Conservation (phyloP, 495 filamentous ascomycete species). For the Penicillium angulare region DNA sequence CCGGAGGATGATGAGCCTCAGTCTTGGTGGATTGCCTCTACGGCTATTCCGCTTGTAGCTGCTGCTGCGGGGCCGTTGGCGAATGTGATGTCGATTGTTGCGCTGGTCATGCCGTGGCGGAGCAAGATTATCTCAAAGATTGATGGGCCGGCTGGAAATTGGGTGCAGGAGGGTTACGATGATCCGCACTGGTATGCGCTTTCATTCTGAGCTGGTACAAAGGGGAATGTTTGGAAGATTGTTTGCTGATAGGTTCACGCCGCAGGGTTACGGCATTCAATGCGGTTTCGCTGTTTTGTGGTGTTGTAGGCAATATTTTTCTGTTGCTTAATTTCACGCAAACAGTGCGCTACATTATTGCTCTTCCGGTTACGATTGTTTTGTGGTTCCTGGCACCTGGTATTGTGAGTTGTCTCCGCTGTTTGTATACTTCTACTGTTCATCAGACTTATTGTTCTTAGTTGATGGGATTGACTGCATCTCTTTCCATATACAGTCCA, state of each 20-base stretch:
- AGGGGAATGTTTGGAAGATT: not conserved
- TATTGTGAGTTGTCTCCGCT: constrained; percentile 51
- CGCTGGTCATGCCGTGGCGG: constrained; percentile 67
- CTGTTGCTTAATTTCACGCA: constrained; percentile 83
- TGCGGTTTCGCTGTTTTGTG: constrained; percentile 61
- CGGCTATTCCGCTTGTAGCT: constrained; percentile 70
- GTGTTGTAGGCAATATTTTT: constrained; percentile 68
- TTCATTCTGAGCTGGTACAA: not conserved
- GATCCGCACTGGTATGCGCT: constrained; percentile 55
- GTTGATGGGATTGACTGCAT: constrained; percentile 59
- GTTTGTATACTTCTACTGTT: not conserved
- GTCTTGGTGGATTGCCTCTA: constrained; percentile 79
- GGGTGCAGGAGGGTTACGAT: constrained; percentile 37
- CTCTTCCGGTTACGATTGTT: constrained; percentile 65
- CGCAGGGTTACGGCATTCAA: constrained; percentile 55
- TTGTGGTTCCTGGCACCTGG: constrained; percentile 65
- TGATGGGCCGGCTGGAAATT: constrained; percentile 31
- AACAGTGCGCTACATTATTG: constrained; percentile 73
- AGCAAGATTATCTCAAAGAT: constrained; percentile 34
- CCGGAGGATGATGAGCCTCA: constrained; percentile 50
- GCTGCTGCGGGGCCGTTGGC: constrained; percentile 71
- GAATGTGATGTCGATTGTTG: constrained; percentile 74
- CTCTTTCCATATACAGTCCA: constrained; percentile 59
- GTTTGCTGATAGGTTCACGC: not conserved
- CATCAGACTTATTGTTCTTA: constrained; percentile 21